These are phyloP conservation scores for Amphicarpaea edgeworthii DNA, from an alignment of 306 rosid species.

Conservation along the genomic window DNA sequence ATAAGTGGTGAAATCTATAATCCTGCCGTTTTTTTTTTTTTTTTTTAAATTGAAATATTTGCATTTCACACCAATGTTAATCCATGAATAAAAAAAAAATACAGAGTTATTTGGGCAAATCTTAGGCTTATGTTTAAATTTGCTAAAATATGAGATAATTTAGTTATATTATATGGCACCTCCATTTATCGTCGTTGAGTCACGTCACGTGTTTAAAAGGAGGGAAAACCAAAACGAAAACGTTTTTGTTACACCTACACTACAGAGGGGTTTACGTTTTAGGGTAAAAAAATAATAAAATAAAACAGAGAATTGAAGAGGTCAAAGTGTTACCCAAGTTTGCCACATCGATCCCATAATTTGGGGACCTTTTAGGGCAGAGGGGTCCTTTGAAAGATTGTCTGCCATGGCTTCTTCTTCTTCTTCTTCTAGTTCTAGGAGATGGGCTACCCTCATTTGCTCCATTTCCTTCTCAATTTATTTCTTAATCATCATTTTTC, in stretches of 20 bases:
- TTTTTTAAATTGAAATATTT: background rate
- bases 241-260: background rate
- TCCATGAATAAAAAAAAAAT: background rate
- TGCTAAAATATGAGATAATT: background rate
- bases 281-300: constrained; percentile 39
- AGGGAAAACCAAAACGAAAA: constrained; percentile 7
- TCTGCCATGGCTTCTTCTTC: constrained; percentile 73
- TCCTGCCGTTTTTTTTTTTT: background rate
- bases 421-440: constrained; percentile 66
- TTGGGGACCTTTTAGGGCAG: constrained; percentile 24
- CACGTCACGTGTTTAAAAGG: too few relatives aligned
- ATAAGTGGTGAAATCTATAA: background rate
- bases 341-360: background rate
- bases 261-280: background rate
- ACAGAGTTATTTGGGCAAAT: background rate
- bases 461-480: constrained; percentile 60
- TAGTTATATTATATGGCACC: background rate
- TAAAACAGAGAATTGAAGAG: constrained; percentile 35
- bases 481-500: constrained; percentile 76
- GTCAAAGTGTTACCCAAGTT: constrained; percentile 19
- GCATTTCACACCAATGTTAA: background rate
- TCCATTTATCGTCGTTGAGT: background rate
- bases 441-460: constrained; percentile 65
- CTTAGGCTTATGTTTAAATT: background rate
- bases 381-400: constrained; percentile 35